Conservation (phyloP, 2,329 filamentous ascomycete species). For the Ophiostoma ips region DNA sequence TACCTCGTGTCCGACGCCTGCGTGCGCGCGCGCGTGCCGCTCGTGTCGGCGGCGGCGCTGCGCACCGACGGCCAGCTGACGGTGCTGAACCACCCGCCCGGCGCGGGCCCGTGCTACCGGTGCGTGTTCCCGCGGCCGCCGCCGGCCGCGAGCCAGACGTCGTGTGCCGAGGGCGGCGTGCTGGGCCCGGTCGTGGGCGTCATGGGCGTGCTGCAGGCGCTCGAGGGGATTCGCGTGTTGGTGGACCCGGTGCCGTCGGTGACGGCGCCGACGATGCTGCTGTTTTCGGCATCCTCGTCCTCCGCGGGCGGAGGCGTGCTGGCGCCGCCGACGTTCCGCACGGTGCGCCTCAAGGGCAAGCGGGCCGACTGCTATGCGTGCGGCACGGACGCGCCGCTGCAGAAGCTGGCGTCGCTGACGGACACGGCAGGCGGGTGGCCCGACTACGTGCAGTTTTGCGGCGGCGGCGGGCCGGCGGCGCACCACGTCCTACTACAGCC, state of each 20-base stretch:
- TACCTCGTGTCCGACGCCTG: conserved; percentile 89
- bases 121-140: conserved; percentile 86
- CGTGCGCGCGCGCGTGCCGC: conserved; percentile 61
- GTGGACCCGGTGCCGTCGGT: conserved; percentile 18
- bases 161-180: conserved; percentile 86
- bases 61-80: conserved; percentile 83
- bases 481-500: conserved; percentile 30
- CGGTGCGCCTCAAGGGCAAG: conserved; percentile 57
- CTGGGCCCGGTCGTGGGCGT: conserved; percentile 81
- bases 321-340: conserved; percentile 43
- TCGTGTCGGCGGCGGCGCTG: conserved; percentile 82
- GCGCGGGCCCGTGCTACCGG: conserved; percentile 77
- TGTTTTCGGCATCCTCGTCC: conserved; percentile 34
- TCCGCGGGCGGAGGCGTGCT: conserved; percentile 18
- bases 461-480: conserved; percentile 26
- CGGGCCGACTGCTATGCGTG: conserved; percentile 66
- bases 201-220: conserved; percentile 85
- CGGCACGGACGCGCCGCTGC: conserved; percentile 44
- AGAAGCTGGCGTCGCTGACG: neutral
- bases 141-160: conserved; percentile 66
- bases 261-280: conserved; percentile 22
- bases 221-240: conserved; percentile 80
- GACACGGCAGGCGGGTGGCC: conserved; percentile 47
- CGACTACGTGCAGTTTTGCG: conserved; percentile 82
- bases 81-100: conserved; percentile 68